Evolutionary conservation across 805 yeast species (phyloP).

Genomic region (Saccharomycopsis javanensis): DNA sequence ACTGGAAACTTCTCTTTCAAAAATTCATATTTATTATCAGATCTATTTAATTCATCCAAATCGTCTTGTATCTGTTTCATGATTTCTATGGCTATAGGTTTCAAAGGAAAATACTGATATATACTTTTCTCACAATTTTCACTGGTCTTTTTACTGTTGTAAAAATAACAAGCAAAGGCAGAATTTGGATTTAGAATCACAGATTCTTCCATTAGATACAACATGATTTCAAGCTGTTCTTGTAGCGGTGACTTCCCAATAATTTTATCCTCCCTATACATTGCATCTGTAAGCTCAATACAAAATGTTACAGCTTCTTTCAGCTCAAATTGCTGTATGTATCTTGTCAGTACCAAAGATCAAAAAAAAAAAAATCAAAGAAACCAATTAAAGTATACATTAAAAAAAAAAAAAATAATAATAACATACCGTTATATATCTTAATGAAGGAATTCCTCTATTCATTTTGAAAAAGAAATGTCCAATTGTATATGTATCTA

Average conservation of each 20-base stretch:
- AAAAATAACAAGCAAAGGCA: constrained; percentile 65
- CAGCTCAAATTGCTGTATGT: constrained; percentile 33
- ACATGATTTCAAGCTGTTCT: constrained; percentile 47
- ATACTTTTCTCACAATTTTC: constrained; percentile 35
- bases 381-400: too few species aligned
- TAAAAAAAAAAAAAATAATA: too few species aligned
- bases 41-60: constrained; percentile 21
- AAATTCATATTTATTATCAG: background rate
- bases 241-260: constrained; percentile 34
- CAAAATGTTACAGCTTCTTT: constrained; percentile 58
- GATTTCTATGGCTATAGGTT: constrained; percentile 44
- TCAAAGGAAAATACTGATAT: constrained; percentile 39
- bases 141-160: constrained; percentile 36
- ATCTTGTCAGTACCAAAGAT: background rate
- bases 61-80: constrained; percentile 53
- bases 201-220: constrained; percentile 54
- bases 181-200: constrained; percentile 58
- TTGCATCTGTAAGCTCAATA: constrained; percentile 44
- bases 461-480: background rate
- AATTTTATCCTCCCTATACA: constrained; percentile 29
- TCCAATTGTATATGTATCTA: background rate
- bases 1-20: constrained; percentile 26
- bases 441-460: background rate
- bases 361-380: background rate
- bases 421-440: background rate